Evolutionary conservation across 2,329 filamentous ascomycete species (phyloP).

Genomic region (Colletotrichum endophyticum): DNA sequence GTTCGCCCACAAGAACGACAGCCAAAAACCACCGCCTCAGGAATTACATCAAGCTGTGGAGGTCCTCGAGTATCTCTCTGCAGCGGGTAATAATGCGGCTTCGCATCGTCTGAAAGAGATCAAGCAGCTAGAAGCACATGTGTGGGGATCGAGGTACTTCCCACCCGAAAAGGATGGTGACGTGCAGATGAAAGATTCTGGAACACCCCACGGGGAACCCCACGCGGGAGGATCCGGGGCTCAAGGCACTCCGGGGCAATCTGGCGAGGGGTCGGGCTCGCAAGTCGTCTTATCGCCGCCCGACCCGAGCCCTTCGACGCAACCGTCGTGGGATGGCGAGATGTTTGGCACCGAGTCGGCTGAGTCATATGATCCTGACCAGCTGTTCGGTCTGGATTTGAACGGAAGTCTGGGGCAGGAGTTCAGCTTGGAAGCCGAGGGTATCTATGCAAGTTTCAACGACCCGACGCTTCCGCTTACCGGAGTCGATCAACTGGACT

Average conservation of each 20-base stretch:
- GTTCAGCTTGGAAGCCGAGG: slow-evolving; percentile 26
- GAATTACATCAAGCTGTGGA: slow-evolving; percentile 26
- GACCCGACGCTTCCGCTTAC: slow-evolving; percentile 31
- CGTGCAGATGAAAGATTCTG: slow-evolving; percentile 22
- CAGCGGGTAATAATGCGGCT: slow-evolving; percentile 28
- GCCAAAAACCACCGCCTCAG: slow-evolving; percentile 26
- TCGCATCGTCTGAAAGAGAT: slow-evolving; percentile 27
- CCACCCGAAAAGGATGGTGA: slow-evolving; percentile 15
- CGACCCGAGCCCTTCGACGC: slow-evolving; percentile 2
- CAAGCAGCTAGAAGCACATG: slow-evolving; percentile 29
- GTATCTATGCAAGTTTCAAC: slow-evolving; percentile 32
- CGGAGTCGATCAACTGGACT: slow-evolving; percentile 32
- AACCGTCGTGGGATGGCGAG: slow-evolving; percentile 18
- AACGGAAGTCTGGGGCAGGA: slow-evolving; percentile 26
- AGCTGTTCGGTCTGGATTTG: slow-evolving; percentile 21
- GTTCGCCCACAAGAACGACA: slow-evolving; percentile 25
- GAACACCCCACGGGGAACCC: slow-evolving; percentile 11
- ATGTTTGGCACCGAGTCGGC: slow-evolving; percentile 7
- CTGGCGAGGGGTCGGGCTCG: neutral
- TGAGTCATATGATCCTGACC: slow-evolving; percentile 7
- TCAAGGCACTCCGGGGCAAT: neutral
- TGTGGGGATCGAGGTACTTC: slow-evolving; percentile 27
- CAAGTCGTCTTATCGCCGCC: slow-evolving; percentile 3
- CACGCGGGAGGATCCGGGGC: neutral
- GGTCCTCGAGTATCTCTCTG: slow-evolving; percentile 26